phyloP scores from a whole-genome alignment of 805 yeast genomes.

The Lipomyces anomalus region DNA sequence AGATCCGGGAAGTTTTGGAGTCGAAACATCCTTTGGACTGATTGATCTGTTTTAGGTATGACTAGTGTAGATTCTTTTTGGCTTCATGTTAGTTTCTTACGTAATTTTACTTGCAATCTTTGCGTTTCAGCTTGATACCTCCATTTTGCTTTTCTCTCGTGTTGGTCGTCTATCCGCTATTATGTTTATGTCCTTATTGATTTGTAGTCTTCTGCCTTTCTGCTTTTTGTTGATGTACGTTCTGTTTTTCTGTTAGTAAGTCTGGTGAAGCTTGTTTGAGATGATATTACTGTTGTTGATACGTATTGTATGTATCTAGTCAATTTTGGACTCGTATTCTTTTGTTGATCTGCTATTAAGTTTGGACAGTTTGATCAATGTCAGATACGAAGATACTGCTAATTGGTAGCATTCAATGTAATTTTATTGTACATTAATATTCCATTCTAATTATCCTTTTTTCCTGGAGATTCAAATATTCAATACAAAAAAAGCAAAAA shows the following conservation, averaged over 20 bases:
- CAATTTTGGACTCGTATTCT: not conserved
- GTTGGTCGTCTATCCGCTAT: no score
- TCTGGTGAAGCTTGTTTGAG: no score
- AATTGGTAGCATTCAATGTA: not conserved
- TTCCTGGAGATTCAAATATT: not conserved
- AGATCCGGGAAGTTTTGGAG: slow-evolving; percentile 70
- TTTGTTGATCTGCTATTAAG: not conserved
- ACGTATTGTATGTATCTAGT: no score
- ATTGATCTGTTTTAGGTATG: slow-evolving; percentile 26
- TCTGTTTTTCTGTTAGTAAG: no score
- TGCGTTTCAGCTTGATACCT: no score
- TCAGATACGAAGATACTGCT: not conserved
- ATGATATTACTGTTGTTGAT: no score
- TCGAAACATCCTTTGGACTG: slow-evolving; percentile 79
- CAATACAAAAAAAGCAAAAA: not conserved
- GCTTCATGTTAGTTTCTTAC: not conserved
- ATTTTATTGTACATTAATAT: slow-evolving; percentile 1
- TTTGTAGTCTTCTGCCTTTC: not conserved
- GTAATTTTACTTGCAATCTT: not conserved
- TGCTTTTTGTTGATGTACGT: not conserved
- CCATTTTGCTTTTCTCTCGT: no score
- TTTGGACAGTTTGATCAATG: not conserved
- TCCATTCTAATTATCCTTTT: not conserved
- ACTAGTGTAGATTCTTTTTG: not conserved
- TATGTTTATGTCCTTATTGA: no score